A percentile compares a stretch with the other conserved stretches of the same genome.
Evolutionary conservation across 495 filamentous ascomycete genomes (phyloP).

Genomic region (Entonaema liquescens): DNA sequence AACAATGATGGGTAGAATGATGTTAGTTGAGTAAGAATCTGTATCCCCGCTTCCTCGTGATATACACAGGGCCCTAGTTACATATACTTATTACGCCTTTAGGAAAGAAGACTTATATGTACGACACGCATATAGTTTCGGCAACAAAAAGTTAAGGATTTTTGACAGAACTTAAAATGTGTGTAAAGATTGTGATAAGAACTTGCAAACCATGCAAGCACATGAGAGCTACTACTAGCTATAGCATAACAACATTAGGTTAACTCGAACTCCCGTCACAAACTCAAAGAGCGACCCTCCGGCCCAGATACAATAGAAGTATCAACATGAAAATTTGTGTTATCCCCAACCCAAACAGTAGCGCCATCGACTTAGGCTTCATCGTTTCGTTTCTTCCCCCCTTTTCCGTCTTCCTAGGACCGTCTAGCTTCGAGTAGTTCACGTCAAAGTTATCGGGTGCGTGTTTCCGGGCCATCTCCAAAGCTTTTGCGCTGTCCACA

Average conservation of each 20-base stretch:
- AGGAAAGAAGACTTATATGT: background rate
- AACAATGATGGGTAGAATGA: too few species aligned
- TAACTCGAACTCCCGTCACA: constrained; percentile 21
- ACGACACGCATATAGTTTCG: background rate
- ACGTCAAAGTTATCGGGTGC: constrained; percentile 44
- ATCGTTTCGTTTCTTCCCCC: background rate
- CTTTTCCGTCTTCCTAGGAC: background rate
- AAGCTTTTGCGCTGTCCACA: constrained; percentile 53
- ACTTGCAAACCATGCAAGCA: too few species aligned
- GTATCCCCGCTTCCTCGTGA: too few species aligned
- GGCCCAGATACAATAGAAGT: constrained; percentile 25
- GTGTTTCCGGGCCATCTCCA: constrained; percentile 49
- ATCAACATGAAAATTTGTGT: constrained; percentile 30
- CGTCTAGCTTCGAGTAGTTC: background rate
- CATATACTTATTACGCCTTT: background rate
- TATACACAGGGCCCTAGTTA: too few species aligned
- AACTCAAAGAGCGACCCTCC: constrained; percentile 25
- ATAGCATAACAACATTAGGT: background rate
- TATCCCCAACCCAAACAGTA: constrained; percentile 37
- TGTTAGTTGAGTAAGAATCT: too few species aligned
- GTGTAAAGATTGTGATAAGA: background rate
- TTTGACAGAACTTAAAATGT: background rate
- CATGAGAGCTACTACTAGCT: background rate
- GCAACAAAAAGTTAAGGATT: background rate
- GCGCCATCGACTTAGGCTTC: constrained; percentile 23